Base-by-base conservation (phyloP, 23 red algal species). In the Cyanidiococcus yangmingshanensis region DNA sequence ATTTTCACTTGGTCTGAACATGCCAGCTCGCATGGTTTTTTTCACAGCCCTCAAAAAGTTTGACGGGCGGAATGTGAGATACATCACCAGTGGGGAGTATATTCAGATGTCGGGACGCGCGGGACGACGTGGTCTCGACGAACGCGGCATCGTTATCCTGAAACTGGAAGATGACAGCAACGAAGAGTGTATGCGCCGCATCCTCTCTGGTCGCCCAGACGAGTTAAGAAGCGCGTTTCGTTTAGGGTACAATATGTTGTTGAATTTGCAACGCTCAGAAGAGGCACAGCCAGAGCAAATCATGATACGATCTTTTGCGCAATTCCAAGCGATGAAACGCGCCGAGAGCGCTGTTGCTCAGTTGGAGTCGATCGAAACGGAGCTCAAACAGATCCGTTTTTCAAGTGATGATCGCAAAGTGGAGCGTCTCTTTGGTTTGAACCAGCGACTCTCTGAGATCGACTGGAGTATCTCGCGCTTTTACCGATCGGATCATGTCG, bases 1-100 rank as follows among this genome's bases (percentile, higher is more conserved):
- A 1, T 98, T 98, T 77, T 75, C 94, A 18, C 90, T 98, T 87
- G 94, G 94, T 36, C 76, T 98, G 37, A 98, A 98, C 83, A 91
- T 98, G 88, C 94, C 94, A 1, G 94, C 94, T 0, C 83, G 80
- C 41, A 91, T 88, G 34, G 94, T 98, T 27, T 67, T 98, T 0
- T 98, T 98, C 74, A 87, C 87, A 0, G 82, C 39, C 2, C 59
- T 91, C 2, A 85, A 88, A 24, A 98, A 98, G 80, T 90, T 87
- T 76, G 94, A 98, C 79, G 94, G 94, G 29, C 77, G 80, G 57
- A 31, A 76, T 40, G 80, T 89, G 57, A 68, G 94, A 30, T 58
- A 58, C 50, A 76, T 98, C 50, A 39, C 51, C 31, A 80, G 79
- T 57, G 94, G 94, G 16, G 94, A 98, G 74, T 98, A 91, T 67